These are phyloP conservation scores for Aspergillus versicolor DNA, from an alignment of 2,329 filamentous ascomycete genomes.

Conservation along the genomic window DNA sequence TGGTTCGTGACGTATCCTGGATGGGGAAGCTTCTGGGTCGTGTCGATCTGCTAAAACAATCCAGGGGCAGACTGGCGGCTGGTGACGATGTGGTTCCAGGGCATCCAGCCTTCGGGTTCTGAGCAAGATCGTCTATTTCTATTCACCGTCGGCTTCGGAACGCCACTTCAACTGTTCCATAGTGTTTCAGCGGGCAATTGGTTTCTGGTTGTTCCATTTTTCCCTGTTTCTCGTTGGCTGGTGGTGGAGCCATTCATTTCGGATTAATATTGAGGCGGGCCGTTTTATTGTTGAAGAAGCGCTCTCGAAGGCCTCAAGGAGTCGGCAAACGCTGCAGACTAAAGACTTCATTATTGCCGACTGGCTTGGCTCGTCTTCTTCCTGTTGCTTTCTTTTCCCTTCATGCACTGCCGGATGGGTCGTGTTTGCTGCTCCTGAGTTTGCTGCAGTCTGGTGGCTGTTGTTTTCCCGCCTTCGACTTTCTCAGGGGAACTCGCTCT, in stretches of 20 bases:
- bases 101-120: not conserved
- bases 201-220: not conserved
- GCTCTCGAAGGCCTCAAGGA: not conserved
- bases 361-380: constrained; percentile 12
- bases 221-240: not conserved
- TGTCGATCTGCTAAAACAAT: not conserved
- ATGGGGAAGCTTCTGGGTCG: not conserved
- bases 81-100: not conserved
- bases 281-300: constrained; percentile 9
- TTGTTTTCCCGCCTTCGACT: constrained; percentile 15
- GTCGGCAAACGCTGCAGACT: not conserved
- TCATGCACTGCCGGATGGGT: constrained; percentile 16
- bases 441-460: constrained; percentile 18
- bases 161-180: not conserved
- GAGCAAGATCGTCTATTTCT: not conserved
- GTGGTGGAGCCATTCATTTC: constrained; percentile 25
- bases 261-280: constrained; percentile 29
- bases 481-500: not conserved
- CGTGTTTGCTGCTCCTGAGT: constrained; percentile 8
- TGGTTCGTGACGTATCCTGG: constrained; percentile 8
- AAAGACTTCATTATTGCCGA: constrained; percentile 5
- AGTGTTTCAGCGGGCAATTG: constrained; percentile 2
- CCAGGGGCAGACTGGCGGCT: not conserved
- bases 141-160: not conserved
- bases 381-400: constrained; percentile 9